Base-by-base conservation (phyloP, 2,329 filamentous ascomycete genomes). In the Aureobasidium sp. region DNA sequence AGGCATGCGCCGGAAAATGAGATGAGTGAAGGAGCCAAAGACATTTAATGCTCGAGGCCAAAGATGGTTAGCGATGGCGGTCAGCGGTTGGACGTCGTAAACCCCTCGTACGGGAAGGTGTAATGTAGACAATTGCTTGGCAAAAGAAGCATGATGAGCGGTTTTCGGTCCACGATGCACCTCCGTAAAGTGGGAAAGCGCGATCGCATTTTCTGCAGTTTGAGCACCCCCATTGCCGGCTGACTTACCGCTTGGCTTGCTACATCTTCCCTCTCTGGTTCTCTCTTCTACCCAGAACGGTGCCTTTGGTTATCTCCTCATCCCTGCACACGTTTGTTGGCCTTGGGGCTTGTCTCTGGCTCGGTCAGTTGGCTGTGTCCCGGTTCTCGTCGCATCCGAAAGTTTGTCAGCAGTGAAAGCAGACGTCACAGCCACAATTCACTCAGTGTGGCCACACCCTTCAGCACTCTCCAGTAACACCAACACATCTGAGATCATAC, bases 401-500 rank as follows among this genome's bases (percentile, higher is more conserved):
- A 36, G 57, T 59, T 59, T 59, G 57, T 59, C 57, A 59, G 57
- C 57, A 39, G 57, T 42, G 36, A 59, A 59, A 25, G 21, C 34
- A 32, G 34, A 59, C 57, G 57, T 59, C 57, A 59, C 57, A 50
- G 57, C 44, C 57, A 50, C 44, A 58, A 36, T 58, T 34, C 47
- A 50, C 8, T 50, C 44, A 9, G 21, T 25, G 32, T 59, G 21
- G 36, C n/a, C 45, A 57, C 41, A n/a, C 57, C 44, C 16, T 32
- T n/a, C 29, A 45, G 15, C 36, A 59, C n/a, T 6, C 15, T 27
- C 25, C 36, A 34, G 54, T 7, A 36, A 45, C 42, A 39, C 30
- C 54, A 25, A 57, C 39, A 57, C 41, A 11, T 37, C 32, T 48
- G 9, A 32, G 16, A 9, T 27, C 21, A 50, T 27, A 30, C 9